These are phyloP conservation scores for Cichorium intybus DNA, from an alignment of 140 eudicot genomes.

Conservation along the genomic window DNA sequence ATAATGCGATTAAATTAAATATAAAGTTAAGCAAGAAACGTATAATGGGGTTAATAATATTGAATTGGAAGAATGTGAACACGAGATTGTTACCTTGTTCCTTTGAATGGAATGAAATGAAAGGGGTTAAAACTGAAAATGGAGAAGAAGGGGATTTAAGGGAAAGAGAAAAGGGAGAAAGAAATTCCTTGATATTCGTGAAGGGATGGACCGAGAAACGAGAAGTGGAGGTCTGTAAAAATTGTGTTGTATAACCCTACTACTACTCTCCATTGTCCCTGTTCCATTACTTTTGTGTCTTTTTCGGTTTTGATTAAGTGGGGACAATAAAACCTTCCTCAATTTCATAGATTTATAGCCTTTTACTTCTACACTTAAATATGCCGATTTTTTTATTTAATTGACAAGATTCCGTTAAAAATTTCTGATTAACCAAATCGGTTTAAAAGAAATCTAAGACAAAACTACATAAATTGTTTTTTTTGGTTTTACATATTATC, in stretches of 20 bases:
- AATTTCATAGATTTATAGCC: slow-evolving; percentile 20
- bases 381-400: too few relatives aligned
- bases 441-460: too few relatives aligned
- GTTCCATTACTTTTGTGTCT: slow-evolving; percentile 39
- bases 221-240: slow-evolving; percentile 7
- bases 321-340: slow-evolving; percentile 33
- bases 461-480: too few relatives aligned
- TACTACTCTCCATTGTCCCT: slow-evolving; percentile 12
- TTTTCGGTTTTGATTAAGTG: slow-evolving; percentile 30
- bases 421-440: too few relatives aligned
- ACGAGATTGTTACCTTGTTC: not conserved
- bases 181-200: slow-evolving; percentile 42
- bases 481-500: too few relatives aligned
- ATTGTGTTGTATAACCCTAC: not conserved
- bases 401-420: not conserved
- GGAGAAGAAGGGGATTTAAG: slow-evolving; percentile 1
- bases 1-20: slow-evolving; percentile 11
- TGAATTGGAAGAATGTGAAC: not conserved
- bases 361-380: slow-evolving; percentile 10
- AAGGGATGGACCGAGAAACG: slow-evolving; percentile 52
- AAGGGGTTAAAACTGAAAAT: not conserved
- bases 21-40: slow-evolving; percentile 2
- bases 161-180: slow-evolving; percentile 2
- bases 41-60: not conserved
- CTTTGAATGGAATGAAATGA: not conserved